Base-by-base conservation (phyloP, 805 yeast genomes). In the Lipomyces yamadae region DNA sequence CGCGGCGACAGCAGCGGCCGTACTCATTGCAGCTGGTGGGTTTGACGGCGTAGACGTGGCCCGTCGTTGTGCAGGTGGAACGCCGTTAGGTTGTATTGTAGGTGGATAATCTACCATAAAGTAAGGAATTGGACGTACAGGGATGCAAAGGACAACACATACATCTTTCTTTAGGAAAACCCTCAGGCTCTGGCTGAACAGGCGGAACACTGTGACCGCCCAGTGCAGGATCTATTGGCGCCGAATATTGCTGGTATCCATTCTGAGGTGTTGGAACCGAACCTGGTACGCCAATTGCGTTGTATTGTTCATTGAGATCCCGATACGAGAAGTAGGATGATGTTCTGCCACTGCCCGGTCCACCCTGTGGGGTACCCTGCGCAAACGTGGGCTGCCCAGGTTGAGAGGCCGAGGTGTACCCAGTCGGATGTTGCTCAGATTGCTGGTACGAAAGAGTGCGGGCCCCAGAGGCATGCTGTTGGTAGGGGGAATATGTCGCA, bases 201-300 rank as follows among this genome's bases (percentile, higher is more conserved):
- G 58, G 53, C 8, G n/a, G 56, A 53, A 30, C 35, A 18, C 7
- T 56, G 42, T 18, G 42, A 15, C 64, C 64, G n/a, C 62, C 68
- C 0, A 64, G 60, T 4, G 68, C 64, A 2, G 68, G 68, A 57
- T 64, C 68, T 39, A 64, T 64, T 18, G 58, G 35, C 10, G 37
- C 42, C 15, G 58, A 11, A 52, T 52, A 58, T 18, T 63, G 62
- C 48, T 50, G 64, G 24, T 56, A 64, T n/a, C 61, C 64, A 50
- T 33, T 60, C 4, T 42, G 55, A 0, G 42, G 42, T 4, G 58
- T 18, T n/a, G 37, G 45, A n/a, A 29, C 18, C 18, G 34, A 30
- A 39, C 53, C 50, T 11, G 56, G 45, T 10, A 33, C 60, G 10
- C 60, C 60, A 39, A 65, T 33, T 37, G 57, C 37, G 39, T 11